phyloP scores from a whole-genome alignment of 805 yeast species.

The Kazachstania kunashirensis region DNA sequence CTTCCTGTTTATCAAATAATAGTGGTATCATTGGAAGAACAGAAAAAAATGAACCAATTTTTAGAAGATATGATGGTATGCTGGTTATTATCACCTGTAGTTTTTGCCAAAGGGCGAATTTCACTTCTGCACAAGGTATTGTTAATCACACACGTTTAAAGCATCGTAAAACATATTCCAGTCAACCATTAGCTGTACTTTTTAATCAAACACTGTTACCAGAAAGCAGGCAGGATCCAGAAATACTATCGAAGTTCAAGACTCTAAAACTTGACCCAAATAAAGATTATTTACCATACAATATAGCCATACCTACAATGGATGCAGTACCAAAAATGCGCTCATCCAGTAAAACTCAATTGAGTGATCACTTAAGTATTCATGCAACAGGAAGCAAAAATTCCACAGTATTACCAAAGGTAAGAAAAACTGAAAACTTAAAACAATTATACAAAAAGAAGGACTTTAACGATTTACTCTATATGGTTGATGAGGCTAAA shows the following conservation, averaged over 20 bases:
- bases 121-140: conserved; percentile 73
- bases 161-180: conserved; percentile 58
- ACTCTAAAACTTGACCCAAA: conserved; percentile 19
- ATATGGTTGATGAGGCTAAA: conserved; percentile 24
- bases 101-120: conserved; percentile 56
- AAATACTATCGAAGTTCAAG: conserved; percentile 21
- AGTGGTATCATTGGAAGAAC: conserved; percentile 40
- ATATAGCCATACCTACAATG: conserved; percentile 19
- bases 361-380: background rate
- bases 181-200: conserved; percentile 67
- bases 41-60: conserved; percentile 40
- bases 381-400: background rate
- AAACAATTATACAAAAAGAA: conserved; percentile 19
- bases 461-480: conserved; percentile 22
- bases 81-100: conserved; percentile 60
- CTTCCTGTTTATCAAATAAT: conserved; percentile 34
- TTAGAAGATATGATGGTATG: conserved; percentile 60
- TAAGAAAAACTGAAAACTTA: conserved; percentile 10
- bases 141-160: conserved; percentile 68
- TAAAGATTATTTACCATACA: conserved; percentile 22
- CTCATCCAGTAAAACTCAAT: background rate
- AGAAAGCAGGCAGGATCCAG: conserved; percentile 19
- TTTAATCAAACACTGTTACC: conserved; percentile 48
- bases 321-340: conserved; percentile 1
- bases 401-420: background rate